Evolutionary conservation across 192 early-diverging fungal species (phyloP), one percentile per base, ranked within the genome.

Genomic region (Linnemannia exigua): DNA sequence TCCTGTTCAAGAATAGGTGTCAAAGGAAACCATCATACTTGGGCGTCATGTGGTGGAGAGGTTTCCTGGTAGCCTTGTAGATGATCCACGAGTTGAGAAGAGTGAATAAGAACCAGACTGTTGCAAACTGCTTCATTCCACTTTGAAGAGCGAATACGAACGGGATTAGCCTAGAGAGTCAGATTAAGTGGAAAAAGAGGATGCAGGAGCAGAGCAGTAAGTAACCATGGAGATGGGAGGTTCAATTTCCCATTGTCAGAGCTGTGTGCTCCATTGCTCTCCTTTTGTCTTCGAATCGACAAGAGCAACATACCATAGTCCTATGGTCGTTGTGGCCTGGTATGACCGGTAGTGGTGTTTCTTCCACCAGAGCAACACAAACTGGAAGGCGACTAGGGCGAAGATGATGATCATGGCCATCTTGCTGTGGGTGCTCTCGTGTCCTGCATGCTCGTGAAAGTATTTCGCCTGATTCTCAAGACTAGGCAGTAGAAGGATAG

Each of bases 351-450:
- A 92, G 63, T 93, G 90, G 44, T 90, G 89, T 75, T 91, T 90
- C 71, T 93, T 93, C 92, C 92, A 93, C 44, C 80, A 92, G 11
- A 93, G 70, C 66, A 93, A 88, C 1, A 93, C 66, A 78, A 93
- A 93, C 74, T 93, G 92, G 72, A 88, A 91, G 25, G 88, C 88
- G 66, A 93, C 88, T 37, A 93, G 69, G 17, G 91, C 76, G 63
- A 89, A 82, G n/a, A 93, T 71, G 47, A 93, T 80, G 63, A 93
- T 92, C 37, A 92, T 75, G 12, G 89, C 89, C 92, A 93, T 93
- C 41, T 82, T 74, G 15, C 90, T 88, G 80, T 93, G 92, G 33
- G 88, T 90, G 46, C 79, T 80, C 48, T 93, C 90, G 70, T 91
- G 92, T 58, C 90, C 91, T 19, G 75, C 82, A 79, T 86, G 80